Evolutionary conservation across 352 stramenopile species (phyloP), one percentile per base, ranked within the genome.

Genomic region (Phytophthora sojae): DNA sequence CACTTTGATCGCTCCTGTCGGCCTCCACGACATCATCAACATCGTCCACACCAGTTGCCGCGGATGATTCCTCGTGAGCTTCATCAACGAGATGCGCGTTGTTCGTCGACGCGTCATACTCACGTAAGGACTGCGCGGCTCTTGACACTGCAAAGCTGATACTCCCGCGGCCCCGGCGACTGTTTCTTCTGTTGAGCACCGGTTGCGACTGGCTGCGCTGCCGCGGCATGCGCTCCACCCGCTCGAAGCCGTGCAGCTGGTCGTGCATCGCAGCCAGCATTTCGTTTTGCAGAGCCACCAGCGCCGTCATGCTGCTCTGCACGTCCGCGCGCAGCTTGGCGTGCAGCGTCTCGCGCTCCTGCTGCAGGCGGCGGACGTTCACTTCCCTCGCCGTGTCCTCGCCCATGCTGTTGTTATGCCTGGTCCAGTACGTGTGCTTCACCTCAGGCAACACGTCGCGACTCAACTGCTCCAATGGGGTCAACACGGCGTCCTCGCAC

Each of bases 351-450:
- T 84, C 70, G 9, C 86, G 81, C 54, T 94, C 86, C 25, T 88
- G 81, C 2, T 84, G 64, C 19, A 94, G 23, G 1, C 84, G 71
- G 8, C 82, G 81, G 11, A 80, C 61, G 14, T 86, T 83, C 7
- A 76, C 65, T n/a, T 63, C 69, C 19, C 5, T 53, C 29, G 14
- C 45, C 5, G 73, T 54, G 21, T 81, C 78, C 15, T 83, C 49
- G n/a, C 30, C 50, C 23, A 44, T 63, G 52, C 68, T 79, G 14
- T 74, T 73, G 8, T n/a, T 17, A 7, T 83, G 72, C 1, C 86
- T 74, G 14, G 81, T 91, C 88, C 88, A 95, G 64, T 91, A 94
- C 35, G 86, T 83, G 50, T 94, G 80, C 60, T 94, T 93, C 23
- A 95, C 76, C 44, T 95, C 88, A 0, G 85, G 84, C 3, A 95